A percentile compares a stretch with the other conserved stretches of the same genome.
Evolutionary conservation across 23 red algal genomes (phyloP).

Genomic region (Gracilaria caudata): DNA sequence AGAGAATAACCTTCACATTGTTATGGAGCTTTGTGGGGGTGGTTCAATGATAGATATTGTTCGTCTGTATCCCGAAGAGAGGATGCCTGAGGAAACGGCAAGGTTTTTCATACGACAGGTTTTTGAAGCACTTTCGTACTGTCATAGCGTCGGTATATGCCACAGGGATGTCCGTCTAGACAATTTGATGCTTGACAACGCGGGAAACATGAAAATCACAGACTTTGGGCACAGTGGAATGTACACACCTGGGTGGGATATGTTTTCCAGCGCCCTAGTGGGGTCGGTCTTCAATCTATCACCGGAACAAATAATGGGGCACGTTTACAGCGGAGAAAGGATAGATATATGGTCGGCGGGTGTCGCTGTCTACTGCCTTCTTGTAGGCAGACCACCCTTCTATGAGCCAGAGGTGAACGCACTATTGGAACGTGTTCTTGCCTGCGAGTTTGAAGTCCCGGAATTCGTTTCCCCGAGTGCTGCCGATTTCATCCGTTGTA

Average conservation of each 20-base stretch:
- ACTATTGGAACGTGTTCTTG: constrained; percentile 77
- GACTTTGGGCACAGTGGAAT: constrained; percentile 98
- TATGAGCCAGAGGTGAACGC: constrained; percentile 71
- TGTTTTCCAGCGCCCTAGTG: constrained; percentile 87
- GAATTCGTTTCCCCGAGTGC: constrained; percentile 68
- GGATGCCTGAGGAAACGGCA: constrained; percentile 79
- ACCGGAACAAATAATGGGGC: constrained; percentile 91
- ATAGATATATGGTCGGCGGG: constrained; percentile 97
- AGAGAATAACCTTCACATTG: constrained; percentile 79
- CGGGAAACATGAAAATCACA: constrained; percentile 83
- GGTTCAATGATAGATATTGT: constrained; percentile 92
- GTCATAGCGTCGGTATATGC: constrained; percentile 87
- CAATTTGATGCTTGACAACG: constrained; percentile 95
- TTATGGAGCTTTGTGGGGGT: constrained; percentile 96
- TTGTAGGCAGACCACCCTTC: constrained; percentile 96
- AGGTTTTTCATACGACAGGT: constrained; percentile 87
- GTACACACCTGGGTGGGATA: constrained; percentile 94
- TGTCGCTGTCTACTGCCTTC: constrained; percentile 84
- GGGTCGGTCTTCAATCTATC: constrained; percentile 92
- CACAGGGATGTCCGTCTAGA: constrained; percentile 96
- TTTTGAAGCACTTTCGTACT: constrained; percentile 85
- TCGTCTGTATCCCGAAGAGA: constrained; percentile 78
- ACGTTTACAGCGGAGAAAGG: constrained; percentile 87
- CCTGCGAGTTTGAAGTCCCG: constrained; percentile 74
- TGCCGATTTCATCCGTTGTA: constrained; percentile 79